phyloP scores from a whole-genome alignment of 2,329 filamentous ascomycete species.

The Claviceps paspali region DNA sequence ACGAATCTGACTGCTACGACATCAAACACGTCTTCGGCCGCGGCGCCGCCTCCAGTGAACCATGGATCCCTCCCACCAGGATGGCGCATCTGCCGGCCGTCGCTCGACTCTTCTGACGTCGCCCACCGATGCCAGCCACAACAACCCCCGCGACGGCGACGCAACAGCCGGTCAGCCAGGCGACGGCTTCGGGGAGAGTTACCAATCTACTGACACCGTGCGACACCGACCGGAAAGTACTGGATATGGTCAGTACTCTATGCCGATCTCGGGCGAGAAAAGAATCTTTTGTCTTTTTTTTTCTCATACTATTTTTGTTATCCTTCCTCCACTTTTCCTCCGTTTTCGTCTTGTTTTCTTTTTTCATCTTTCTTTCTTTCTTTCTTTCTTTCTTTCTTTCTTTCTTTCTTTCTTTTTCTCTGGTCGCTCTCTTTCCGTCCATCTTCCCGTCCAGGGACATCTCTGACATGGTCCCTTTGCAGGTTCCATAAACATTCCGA shows the following conservation, averaged over 20 bases:
- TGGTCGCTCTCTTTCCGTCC: not conserved
- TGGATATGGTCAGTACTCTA: constrained; percentile 33
- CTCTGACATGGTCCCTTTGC: not conserved
- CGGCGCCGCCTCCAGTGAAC: constrained; percentile 6
- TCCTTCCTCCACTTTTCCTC: not conserved
- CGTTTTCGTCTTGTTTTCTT: too few relatives aligned
- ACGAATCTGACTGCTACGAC: not conserved
- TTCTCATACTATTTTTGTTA: too few relatives aligned
- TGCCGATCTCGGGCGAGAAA: too few relatives aligned
- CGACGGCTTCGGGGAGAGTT: constrained; percentile 35
- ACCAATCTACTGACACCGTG: constrained; percentile 44
- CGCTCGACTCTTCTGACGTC: constrained; percentile 25
- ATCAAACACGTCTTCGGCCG: constrained; percentile 5
- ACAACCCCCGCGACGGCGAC: constrained; percentile 25
- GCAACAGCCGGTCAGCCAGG: constrained; percentile 21
- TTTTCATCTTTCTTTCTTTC: too few relatives aligned
- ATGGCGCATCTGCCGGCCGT: constrained; percentile 20
- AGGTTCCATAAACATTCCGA: constrained; percentile 9
- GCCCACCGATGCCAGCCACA: constrained; percentile 33
- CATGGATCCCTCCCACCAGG: constrained; percentile 29
- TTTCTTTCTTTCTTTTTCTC: too few relatives aligned
- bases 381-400: not conserved
- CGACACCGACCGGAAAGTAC: constrained; percentile 37
- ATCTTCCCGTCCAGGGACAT: not conserved
- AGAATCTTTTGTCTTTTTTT: too few relatives aligned